Evolutionary conservation across 192 early-diverging fungal genomes (phyloP).

Genomic region (Backusella morwellensis): DNA sequence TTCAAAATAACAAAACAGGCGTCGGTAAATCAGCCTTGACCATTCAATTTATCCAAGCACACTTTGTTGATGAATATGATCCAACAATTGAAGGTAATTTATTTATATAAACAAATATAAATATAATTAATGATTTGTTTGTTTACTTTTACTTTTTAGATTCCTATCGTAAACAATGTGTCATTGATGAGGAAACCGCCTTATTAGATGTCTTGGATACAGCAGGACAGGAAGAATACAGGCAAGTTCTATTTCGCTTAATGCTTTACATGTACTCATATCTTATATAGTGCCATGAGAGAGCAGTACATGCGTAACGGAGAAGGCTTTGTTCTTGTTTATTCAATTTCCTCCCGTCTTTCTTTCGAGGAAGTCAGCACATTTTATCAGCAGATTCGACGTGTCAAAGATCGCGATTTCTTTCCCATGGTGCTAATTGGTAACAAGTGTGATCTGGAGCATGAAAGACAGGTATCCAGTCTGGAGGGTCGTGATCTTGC

Average conservation of each 20-base stretch:
- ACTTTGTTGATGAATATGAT: constrained; percentile 91
- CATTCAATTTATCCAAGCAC: constrained; percentile 77
- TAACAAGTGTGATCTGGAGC: constrained; percentile 85
- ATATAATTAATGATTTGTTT: neutral
- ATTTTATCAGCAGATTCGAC: constrained; percentile 71
- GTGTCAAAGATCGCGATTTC: constrained; percentile 75
- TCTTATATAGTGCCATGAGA: constrained; percentile 44
- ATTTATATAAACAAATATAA: neutral
- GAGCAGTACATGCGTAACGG: constrained; percentile 84
- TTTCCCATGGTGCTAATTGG: constrained; percentile 82
- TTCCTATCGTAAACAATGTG: constrained; percentile 95
- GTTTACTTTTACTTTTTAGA: constrained; percentile 42
- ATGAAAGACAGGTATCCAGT: constrained; percentile 56
- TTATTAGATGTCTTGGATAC: constrained; percentile 95
- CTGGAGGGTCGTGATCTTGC: constrained; percentile 59
- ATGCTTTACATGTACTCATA: neutral
- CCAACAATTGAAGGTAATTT: constrained; percentile 83
- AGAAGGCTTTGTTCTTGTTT: constrained; percentile 86
- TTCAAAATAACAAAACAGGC: constrained; percentile 14
- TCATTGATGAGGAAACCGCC: constrained; percentile 88
- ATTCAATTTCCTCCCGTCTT: constrained; percentile 69
- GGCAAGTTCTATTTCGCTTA: neutral
- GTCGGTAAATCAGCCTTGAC: constrained; percentile 83
- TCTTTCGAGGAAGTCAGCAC: constrained; percentile 77
- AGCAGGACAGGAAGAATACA: constrained; percentile 96